A percentile compares a stretch with the other conserved stretches of the same genome.
phyloP scores from a whole-genome alignment of 2,329 filamentous ascomycete species.

The Alternaria solani region DNA sequence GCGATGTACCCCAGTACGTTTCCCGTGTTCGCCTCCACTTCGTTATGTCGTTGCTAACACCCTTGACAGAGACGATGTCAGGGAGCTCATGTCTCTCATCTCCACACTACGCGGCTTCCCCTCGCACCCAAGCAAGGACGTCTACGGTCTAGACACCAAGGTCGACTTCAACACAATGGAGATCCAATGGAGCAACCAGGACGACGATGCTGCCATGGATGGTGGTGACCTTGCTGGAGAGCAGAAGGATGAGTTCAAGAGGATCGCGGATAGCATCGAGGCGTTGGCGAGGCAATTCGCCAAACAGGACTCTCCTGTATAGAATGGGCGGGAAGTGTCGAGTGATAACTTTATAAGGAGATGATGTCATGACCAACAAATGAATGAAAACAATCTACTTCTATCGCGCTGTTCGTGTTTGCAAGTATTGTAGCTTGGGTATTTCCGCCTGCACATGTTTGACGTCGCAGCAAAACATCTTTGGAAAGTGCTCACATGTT shows the following conservation, averaged over 20 bases:
- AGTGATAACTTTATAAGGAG: not conserved
- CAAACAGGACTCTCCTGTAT: constrained; percentile 51
- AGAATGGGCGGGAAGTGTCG: not conserved
- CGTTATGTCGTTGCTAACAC: not conserved
- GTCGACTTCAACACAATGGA: constrained; percentile 54
- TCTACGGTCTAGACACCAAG: constrained; percentile 51
- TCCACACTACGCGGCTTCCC: constrained; percentile 53
- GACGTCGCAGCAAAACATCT: not conserved
- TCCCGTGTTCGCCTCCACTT: too few relatives aligned
- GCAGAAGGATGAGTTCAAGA: constrained; percentile 55
- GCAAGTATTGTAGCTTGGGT: not conserved
- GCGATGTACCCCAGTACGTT: constrained; percentile 45
- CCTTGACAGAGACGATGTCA: constrained; percentile 49
- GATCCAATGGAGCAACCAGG: constrained; percentile 54
- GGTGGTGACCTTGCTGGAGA: constrained; percentile 48
- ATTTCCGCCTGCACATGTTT: too few relatives aligned
- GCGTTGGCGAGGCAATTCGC: constrained; percentile 53
- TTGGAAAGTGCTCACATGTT: not conserved
- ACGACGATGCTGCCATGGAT: constrained; percentile 47
- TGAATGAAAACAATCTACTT: not conserved
- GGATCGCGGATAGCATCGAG: constrained; percentile 54
- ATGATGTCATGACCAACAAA: not conserved
- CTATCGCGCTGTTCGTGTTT: not conserved
- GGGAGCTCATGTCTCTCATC: constrained; percentile 52
- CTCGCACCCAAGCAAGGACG: constrained; percentile 48